Base-by-base conservation (phyloP, 345 rosid genomes). In the Melastoma malabathricum region DNA sequence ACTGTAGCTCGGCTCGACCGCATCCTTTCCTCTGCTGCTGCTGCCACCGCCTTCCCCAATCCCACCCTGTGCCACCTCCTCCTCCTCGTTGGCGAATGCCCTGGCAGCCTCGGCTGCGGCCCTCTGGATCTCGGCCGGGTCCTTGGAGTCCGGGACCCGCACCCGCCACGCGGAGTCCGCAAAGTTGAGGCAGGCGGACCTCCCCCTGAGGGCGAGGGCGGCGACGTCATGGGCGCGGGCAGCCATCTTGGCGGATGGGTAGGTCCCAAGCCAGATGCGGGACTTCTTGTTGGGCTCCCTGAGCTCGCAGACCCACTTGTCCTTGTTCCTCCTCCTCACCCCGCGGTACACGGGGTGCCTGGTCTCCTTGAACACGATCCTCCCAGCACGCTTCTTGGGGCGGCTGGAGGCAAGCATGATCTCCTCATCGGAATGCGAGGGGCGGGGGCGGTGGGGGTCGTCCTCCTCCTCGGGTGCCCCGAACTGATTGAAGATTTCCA, bases 301-400 rank as follows among this genome's bases (percentile, higher is more conserved):
- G 25, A 75, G 52, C 68, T 79, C 79, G 25, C 73, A 64, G 14
- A 79, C 84, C 84, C 79, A 73, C 64, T 75, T 75, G 8, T 31
- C 25, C 19, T 64, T 68, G 19, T 75, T 71, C 56, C 75, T 59
- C 31, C 55, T 50, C 52, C 84, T 57, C 2, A 79, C 79, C 1
- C 84, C 84, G 9, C 51, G 70, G 64, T 73, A 79, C 0, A 75
- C 57, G 0, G 84, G 81, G 56, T 79, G 84, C 2, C 84, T 68
- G 2, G 81, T 75, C 73, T 79, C 84, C 54, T 52, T 71, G 46
- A 75, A 79, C 66, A 75, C 74, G 62, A 58, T 73, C 61, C 84
- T 45, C 3, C 81, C 75, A 0, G 81, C 73, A 52, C 77, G 41
- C 64, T 73, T 75, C 59, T 48, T 54, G 17, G 54, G 44, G 19